Conservation (phyloP, 352 stramenopile species). For the Aphanomyces invadans region DNA sequence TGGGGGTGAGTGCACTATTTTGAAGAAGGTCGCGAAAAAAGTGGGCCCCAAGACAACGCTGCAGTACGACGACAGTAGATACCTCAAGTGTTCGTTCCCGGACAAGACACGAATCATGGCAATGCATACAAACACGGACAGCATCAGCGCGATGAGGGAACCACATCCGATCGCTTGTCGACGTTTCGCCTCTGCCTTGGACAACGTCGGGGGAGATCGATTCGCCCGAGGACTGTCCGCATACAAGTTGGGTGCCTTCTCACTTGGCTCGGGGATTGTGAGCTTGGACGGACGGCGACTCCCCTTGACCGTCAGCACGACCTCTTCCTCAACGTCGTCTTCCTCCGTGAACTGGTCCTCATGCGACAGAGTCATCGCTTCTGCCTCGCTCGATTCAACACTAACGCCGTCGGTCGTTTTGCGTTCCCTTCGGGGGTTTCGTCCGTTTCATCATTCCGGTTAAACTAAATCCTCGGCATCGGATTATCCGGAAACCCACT, state of each 20-base stretch:
- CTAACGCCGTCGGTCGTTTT: constrained; percentile 1
- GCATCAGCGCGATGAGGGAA: constrained; percentile 45
- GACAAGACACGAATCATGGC: constrained; percentile 52
- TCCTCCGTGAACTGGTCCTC: constrained; percentile 27
- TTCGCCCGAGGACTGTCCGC: constrained; percentile 53
- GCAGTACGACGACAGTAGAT: too few relatives aligned
- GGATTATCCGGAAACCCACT: background rate
- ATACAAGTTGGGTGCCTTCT: constrained; percentile 40
- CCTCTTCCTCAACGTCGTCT: constrained; percentile 37
- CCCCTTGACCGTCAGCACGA: constrained; percentile 30
- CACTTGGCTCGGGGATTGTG: constrained; percentile 17
- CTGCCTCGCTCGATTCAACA: background rate
- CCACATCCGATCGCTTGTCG: constrained; percentile 50
- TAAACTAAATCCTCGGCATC: background rate
- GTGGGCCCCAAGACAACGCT: too few relatives aligned
- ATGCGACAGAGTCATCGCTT: constrained; percentile 13
- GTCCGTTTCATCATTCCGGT: constrained; percentile 9
- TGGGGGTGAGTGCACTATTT: constrained; percentile 57
- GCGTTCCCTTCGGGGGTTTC: background rate
- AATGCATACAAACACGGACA: constrained; percentile 57
- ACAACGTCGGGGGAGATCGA: constrained; percentile 31
- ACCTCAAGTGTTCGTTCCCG: constrained; percentile 67
- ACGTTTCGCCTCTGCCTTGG: constrained; percentile 42
- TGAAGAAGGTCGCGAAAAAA: too few relatives aligned
- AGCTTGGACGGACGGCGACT: constrained; percentile 25